Evolutionary conservation across 306 rosid species (phyloP).

Genomic region (Vicia faba): DNA sequence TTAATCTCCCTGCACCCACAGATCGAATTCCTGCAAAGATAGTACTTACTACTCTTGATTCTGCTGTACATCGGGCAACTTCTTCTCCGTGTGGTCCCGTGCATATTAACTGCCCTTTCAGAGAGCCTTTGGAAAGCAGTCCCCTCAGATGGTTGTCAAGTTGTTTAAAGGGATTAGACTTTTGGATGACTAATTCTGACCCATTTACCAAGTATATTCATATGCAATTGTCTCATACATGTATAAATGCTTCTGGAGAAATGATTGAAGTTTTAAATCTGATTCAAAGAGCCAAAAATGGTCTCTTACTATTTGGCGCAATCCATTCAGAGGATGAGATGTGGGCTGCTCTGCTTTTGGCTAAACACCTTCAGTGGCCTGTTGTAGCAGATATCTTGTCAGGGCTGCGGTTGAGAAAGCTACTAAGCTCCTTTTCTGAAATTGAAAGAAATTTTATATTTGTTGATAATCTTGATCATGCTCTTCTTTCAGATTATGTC

Average conservation of each 20-base stretch:
- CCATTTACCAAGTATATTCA: slow-evolving; percentile 87
- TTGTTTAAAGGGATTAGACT: slow-evolving; percentile 75
- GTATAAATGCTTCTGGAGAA: slow-evolving; percentile 45
- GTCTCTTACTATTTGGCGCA: slow-evolving; percentile 78
- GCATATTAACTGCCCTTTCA: slow-evolving; percentile 87
- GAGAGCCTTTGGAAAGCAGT: slow-evolving; percentile 88
- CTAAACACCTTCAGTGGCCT: slow-evolving; percentile 90
- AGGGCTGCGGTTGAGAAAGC: slow-evolving; percentile 83
- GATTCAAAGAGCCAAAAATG: slow-evolving; percentile 54
- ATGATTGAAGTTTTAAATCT: slow-evolving; percentile 61
- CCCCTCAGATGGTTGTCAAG: slow-evolving; percentile 66
- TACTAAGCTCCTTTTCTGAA: slow-evolving; percentile 62
- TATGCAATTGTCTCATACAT: slow-evolving; percentile 42
- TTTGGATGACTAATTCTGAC: slow-evolving; percentile 70
- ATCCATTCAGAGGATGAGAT: slow-evolving; percentile 90
- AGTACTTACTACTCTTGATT: slow-evolving; percentile 90
- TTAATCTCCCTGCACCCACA: slow-evolving; percentile 80
- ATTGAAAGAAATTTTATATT: slow-evolving; percentile 59
- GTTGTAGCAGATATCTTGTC: slow-evolving; percentile 89
- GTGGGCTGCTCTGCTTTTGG: slow-evolving; percentile 90
- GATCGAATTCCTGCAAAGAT: slow-evolving; percentile 77
- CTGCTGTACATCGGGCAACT: slow-evolving; percentile 85
- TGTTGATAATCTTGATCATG: slow-evolving; percentile 92
- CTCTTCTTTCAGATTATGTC: slow-evolving; percentile 72
- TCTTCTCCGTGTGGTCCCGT: slow-evolving; percentile 86